These are phyloP conservation scores for Styphnolobium japonicum DNA, from an alignment of 306 rosid species.

Conservation along the genomic window DNA sequence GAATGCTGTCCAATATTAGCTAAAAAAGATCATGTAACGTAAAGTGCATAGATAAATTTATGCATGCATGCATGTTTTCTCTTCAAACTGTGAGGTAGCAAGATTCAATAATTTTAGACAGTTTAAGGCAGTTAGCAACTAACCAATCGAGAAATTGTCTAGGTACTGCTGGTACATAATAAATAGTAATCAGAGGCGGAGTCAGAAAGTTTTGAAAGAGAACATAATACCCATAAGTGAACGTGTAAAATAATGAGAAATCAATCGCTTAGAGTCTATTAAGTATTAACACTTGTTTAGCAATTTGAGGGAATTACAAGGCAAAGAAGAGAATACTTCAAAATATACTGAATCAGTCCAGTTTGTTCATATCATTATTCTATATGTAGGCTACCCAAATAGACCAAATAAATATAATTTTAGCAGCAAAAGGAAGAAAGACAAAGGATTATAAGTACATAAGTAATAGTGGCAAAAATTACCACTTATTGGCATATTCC, in stretches of 20 bases:
- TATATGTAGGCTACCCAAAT: neutral
- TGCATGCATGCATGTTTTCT: neutral
- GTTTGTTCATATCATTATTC: neutral
- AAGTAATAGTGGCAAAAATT: neutral
- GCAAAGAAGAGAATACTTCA: neutral
- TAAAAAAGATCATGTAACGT: neutral
- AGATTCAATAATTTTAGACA: neutral
- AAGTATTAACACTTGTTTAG: neutral
- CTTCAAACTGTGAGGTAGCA: neutral
- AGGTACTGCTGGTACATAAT: neutral
- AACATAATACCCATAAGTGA: neutral
- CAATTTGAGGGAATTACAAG: neutral
- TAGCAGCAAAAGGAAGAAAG: neutral
- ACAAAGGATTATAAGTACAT: neutral
- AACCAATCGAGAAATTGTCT: neutral
- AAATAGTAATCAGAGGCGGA: neutral
- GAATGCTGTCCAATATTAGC: neutral
- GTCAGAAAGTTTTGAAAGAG: neutral
- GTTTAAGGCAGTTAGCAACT: neutral
- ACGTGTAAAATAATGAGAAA: conserved; percentile 4
- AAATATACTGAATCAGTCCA: neutral
- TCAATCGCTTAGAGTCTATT: neutral
- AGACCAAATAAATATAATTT: neutral
- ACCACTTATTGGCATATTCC: neutral
- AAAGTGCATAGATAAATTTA: neutral